These are phyloP conservation scores for Coemansia sp. DNA, from an alignment of 192 early-diverging fungal species.

Conservation along the genomic window DNA sequence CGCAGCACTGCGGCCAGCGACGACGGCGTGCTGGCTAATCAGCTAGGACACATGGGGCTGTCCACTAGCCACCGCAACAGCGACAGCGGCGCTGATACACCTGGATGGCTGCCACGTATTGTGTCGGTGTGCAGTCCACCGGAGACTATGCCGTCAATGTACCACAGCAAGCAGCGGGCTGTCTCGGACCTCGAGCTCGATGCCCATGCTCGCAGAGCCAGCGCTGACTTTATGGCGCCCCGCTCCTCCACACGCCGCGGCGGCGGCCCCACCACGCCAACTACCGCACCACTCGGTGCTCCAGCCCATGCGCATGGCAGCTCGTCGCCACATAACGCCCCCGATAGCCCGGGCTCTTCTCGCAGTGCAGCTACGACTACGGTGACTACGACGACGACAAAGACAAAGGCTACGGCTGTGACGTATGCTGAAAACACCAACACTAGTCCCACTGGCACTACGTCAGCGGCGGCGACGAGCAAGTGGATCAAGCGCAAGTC, in stretches of 20 bases:
- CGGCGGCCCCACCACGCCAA: neutral
- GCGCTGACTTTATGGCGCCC: neutral
- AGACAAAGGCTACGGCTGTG: neutral
- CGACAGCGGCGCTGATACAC: slow-evolving; percentile 25
- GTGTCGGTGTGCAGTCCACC: slow-evolving; percentile 42
- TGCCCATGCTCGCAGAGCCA: neutral
- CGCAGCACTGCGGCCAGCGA: slow-evolving; percentile 23
- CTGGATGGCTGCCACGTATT: slow-evolving; percentile 46
- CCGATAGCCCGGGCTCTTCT: neutral
- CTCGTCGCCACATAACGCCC: neutral
- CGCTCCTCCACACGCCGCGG: neutral
- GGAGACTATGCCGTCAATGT: slow-evolving; percentile 1
- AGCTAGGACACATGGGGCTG: slow-evolving; percentile 11
- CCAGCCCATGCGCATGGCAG: neutral
- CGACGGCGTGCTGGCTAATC: slow-evolving; percentile 15
- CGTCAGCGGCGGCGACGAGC: slow-evolving; percentile 3
- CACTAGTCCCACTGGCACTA: neutral
- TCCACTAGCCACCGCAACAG: slow-evolving; percentile 5
- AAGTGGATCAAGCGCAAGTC: slow-evolving; percentile 55
- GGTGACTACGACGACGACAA: neutral
- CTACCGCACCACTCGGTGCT: neutral
- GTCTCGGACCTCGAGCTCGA: slow-evolving; percentile 16
- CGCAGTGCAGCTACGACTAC: slow-evolving; percentile 3
- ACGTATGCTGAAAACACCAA: slow-evolving; percentile 6
- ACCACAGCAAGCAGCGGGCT: slow-evolving; percentile 26